These are phyloP conservation scores for Alloteropsis semialata DNA, from an alignment of 176 grass and related monocot genomes.

Conservation along the genomic window DNA sequence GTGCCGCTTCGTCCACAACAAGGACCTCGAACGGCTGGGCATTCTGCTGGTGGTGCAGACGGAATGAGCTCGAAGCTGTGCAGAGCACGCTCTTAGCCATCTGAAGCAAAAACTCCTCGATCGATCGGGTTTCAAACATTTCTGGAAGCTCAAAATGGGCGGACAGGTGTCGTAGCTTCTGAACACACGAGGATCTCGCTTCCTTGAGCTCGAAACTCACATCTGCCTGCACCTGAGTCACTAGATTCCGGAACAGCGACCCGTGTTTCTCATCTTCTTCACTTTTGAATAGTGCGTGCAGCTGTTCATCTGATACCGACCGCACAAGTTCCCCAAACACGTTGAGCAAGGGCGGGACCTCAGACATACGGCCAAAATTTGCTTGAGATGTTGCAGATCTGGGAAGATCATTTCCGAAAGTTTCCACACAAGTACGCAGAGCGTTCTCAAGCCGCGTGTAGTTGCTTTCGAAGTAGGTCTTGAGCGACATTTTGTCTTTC, in stretches of 20 bases:
- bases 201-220: conserved; percentile 21
- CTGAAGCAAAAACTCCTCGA: conserved; percentile 45
- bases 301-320: neutral
- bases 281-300: conserved; percentile 25
- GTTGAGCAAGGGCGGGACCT: neutral
- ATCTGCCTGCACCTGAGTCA: neutral
- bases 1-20: conserved; percentile 73
- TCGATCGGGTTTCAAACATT: neutral
- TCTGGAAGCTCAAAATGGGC: conserved; percentile 19
- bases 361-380: conserved; percentile 15
- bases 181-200: conserved; percentile 1
- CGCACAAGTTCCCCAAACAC: conserved; percentile 6
- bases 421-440: conserved; percentile 10
- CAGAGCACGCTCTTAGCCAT: conserved; percentile 50
- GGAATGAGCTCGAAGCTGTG: conserved; percentile 51
- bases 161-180: conserved; percentile 9
- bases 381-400: conserved; percentile 11
- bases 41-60: conserved; percentile 2
- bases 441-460: neutral
- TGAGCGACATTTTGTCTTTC: conserved; percentile 14
- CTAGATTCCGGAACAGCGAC: conserved; percentile 4
- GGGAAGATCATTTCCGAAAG: conserved; percentile 41
- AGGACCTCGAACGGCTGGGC: conserved; percentile 44
- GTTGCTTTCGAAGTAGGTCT: neutral
- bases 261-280: neutral